Percentiles rank a stretch among this genome's conserved stretches.
phyloP scores from a whole-genome alignment of 306 rosid species.

The Rosa rugosa region DNA sequence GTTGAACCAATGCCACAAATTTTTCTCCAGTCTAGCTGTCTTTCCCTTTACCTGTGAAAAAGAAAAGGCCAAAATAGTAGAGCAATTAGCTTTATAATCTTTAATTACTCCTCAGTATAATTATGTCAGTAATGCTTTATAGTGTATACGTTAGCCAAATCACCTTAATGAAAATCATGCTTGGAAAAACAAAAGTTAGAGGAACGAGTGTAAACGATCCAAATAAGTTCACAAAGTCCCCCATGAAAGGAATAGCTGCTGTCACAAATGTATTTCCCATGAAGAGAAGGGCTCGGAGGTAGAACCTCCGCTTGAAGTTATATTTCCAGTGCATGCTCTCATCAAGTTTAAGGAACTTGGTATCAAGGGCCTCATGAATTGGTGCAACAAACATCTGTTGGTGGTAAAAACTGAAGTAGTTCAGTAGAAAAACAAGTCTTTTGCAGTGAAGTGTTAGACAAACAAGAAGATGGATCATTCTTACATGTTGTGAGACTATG shows the following conservation, averaged over 20 bases:
- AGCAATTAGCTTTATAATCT: neutral
- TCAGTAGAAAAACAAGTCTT: neutral
- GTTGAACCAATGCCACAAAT: constrained; percentile 58
- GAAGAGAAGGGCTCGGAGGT: constrained; percentile 34
- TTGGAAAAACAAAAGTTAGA: constrained; percentile 56
- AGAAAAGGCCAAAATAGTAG: neutral
- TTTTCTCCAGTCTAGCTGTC: constrained; percentile 43
- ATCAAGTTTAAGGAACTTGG: constrained; percentile 38
- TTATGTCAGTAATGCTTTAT: neutral
- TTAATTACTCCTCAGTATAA: neutral
- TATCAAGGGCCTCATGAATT: constrained; percentile 54
- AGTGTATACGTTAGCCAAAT: neutral
- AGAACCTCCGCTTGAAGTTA: constrained; percentile 44
- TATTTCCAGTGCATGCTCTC: constrained; percentile 39
- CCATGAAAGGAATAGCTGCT: constrained; percentile 61
- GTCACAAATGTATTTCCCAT: constrained; percentile 39
- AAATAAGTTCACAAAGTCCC: constrained; percentile 54
- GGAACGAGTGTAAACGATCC: constrained; percentile 56
- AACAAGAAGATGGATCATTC: neutral
- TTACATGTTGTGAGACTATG: constrained; percentile 54
- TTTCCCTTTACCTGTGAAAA: constrained; percentile 50
- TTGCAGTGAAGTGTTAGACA: neutral
- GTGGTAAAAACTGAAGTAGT: neutral
- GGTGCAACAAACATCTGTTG: constrained; percentile 52
- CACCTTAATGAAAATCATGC: constrained; percentile 67